Evolutionary conservation across 768 basidiomycete genomes (phyloP), one percentile per base, ranked within the genome.

Genomic region (Asterophora parasitica): DNA sequence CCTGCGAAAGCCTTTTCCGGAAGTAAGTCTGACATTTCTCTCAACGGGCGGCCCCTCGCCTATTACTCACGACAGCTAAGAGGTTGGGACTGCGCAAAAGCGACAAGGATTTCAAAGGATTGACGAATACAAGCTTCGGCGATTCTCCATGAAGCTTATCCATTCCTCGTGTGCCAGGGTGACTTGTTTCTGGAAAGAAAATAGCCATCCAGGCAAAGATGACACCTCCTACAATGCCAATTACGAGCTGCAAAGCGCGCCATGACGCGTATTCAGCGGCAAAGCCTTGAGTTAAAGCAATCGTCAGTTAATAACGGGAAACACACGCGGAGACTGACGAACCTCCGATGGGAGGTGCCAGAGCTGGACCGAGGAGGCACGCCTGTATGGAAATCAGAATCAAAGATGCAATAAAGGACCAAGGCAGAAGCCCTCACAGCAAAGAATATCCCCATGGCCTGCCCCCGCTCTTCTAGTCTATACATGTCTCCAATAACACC

Each of bases 111-210:
- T 60, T 54, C 28, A 88, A 65, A 0, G 85, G 85, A 58, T 87
- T 88, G 16, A 88, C 50, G 58, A 75, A 75, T 0, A 79, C 65
- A 41, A 71, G 65, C 15, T 48, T 63, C 3, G 48, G 55, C 2
- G 53, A 52, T 3, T 57, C 35, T 38, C 45, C 46, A 20, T 60
- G 47, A 11, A 64, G 33, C 50, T 78, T 78, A 44, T 83, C 82
- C 1, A 83, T 66, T 0, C 81, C 78, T 32, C 74, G 67, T 0
- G 73, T 58, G 6, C 79, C 75, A 0, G 85, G 83, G 54, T 83
- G 80, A 42, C 75, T 77, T 2, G 85, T 87, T 55, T 88, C 85
- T 0, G 84, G 85, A n/a, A 85, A 72, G 44, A 71, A 72, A 3
- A 74, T 34, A 1, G 59, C 41, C 27, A 85, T 67, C 4, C 66